Evolutionary conservation across 441 rosid genomes (phyloP).

Genomic region (Erysimum pusillum): DNA sequence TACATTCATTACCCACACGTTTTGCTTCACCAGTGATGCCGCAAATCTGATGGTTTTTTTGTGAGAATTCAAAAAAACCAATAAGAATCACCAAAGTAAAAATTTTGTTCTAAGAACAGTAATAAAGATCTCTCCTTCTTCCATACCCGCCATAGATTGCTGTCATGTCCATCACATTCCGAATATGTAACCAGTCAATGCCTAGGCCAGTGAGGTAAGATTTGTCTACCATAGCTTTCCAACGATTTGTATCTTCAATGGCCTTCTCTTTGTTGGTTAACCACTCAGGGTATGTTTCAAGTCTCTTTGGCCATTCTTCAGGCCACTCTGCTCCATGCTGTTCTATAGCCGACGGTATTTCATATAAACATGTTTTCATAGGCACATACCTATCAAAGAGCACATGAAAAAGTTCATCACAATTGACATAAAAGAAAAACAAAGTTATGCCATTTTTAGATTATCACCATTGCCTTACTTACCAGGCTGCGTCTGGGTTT

Average conservation of each 20-base stretch:
- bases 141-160: conserved; percentile 92
- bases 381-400: conserved; percentile 72
- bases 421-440: conserved; percentile 1
- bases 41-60: conserved; percentile 69
- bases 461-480: conserved; percentile 42
- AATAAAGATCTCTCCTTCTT: conserved; percentile 23
- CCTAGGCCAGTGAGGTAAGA: conserved; percentile 88
- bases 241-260: conserved; percentile 66
- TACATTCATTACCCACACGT: conserved; percentile 93
- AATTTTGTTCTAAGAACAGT: neutral
- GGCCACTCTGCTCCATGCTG: conserved; percentile 97
- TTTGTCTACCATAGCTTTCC: conserved; percentile 81
- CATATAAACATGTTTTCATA: conserved; percentile 76
- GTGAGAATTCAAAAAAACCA: conserved; percentile 11
- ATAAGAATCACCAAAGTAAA: conserved; percentile 3
- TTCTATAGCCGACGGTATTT: conserved; percentile 85
- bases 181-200: conserved; percentile 81
- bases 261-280: conserved; percentile 70
- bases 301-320: conserved; percentile 95
- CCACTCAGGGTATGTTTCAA: conserved; percentile 94
- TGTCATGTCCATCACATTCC: conserved; percentile 96
- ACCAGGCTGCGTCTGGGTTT: conserved; percentile 97
- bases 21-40: conserved; percentile 75
- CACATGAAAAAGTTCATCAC: neutral
- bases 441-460: conserved; percentile 1